Evolutionary conservation across 2,329 filamentous ascomycete genomes (phyloP), one percentile per base, ranked within the genome.

Genomic region (Sphaerulina musiva): DNA sequence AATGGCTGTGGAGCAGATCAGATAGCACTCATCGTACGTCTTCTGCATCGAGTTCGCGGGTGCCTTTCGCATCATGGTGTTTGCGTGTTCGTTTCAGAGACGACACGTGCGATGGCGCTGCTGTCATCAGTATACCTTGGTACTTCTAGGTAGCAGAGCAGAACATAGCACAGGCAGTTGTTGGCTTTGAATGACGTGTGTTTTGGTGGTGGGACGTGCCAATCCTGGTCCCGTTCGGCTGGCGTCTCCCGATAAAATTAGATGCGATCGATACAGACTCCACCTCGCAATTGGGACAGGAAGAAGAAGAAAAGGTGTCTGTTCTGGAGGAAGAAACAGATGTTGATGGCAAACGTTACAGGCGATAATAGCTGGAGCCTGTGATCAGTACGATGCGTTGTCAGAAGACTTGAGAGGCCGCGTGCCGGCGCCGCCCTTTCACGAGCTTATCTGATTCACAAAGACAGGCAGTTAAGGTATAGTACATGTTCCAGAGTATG

Each of bases 21-120:
- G 75, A 74, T 95, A 96, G 72, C 87, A 91, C 72, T 97, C 90
- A 75, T 97, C 92, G 74, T 97, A 97, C 53, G 90, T 95, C 80
- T 95, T 96, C 75, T 97, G 92, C 71, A 96, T 83, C 59, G 84
- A 83, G 72, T 86, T 83, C 68, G 84, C 79, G 59, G 78, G 76
- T 68, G 83, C 83, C 70, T 76, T 75, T 68, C 63, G 60, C 57
- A 65, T 59, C 64, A 66, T 66, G 36, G 47, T 61, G 54, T 44
- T 12, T 43, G 26, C 26, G 52, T 51, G 29, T 40, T 36, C 26
- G 26, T 29, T 7, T 29, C 26, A 29, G 26, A 7, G 5, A 29
- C 26, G 26, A 29, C 5, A 29, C 5, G 26, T 29, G 26, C 26
- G 26, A 29, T 6, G 26, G 26, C 26, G 26, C 26, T 29, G 26